Conservation (phyloP, 2,329 filamentous ascomycete genomes). For the Nakataea oryzae region DNA sequence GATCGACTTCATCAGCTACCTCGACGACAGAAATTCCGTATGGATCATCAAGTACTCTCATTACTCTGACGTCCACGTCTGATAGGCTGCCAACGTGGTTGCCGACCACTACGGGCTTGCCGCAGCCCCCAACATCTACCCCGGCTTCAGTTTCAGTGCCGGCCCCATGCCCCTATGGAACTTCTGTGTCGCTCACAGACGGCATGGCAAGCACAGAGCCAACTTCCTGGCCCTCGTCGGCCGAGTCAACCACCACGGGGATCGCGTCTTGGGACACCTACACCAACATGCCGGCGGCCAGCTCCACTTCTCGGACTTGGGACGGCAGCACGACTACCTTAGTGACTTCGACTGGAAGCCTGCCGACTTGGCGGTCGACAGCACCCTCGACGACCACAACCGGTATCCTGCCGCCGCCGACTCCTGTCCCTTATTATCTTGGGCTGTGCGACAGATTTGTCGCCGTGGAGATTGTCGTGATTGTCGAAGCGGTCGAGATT, state of each 20-base stretch:
- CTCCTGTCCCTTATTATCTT: background rate
- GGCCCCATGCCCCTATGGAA: background rate
- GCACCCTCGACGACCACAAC: background rate
- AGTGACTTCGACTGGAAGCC: background rate
- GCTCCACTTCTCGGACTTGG: background rate
- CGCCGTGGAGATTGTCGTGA: conserved; percentile 20
- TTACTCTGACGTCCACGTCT: background rate
- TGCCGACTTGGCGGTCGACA: background rate
- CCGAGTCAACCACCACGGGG: background rate
- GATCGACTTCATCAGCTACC: background rate
- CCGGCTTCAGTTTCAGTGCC: background rate
- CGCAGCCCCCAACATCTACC: background rate
- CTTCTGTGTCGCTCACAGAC: background rate
- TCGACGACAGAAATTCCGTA: background rate
- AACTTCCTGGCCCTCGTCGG: background rate
- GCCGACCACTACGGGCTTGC: background rate
- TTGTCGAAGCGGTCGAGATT: conserved; percentile 17
- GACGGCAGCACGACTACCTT: background rate
- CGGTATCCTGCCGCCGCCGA: background rate
- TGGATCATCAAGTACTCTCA: background rate
- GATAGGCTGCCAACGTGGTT: background rate
- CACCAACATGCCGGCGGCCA: background rate
- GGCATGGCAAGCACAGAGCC: background rate
- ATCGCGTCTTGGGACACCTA: background rate
- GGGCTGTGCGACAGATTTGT: conserved; percentile 13